Evolutionary conservation across 805 yeast species (phyloP).

Genomic region (Suhomyces pyralidae): DNA sequence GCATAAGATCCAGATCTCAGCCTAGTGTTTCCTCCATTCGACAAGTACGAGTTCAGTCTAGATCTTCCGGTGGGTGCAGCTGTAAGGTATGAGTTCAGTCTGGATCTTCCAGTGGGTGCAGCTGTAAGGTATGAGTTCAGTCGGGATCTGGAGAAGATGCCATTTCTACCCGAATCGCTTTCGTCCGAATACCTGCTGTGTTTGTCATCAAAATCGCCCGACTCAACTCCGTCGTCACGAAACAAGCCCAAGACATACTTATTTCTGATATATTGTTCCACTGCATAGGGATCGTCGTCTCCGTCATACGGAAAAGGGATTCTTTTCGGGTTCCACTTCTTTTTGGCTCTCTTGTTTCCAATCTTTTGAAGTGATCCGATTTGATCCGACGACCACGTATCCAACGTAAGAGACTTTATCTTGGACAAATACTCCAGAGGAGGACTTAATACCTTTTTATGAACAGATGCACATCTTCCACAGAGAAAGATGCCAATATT

Average conservation of each 20-base stretch:
- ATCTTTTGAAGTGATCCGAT: constrained; percentile 41
- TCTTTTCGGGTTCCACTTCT: constrained; percentile 64
- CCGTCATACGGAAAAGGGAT: constrained; percentile 74
- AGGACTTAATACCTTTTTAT: constrained; percentile 57
- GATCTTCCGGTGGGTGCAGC: not conserved
- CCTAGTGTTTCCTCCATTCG: constrained; percentile 12
- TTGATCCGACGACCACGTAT: constrained; percentile 62
- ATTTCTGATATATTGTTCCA: constrained; percentile 59
- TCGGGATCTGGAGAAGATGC: constrained; percentile 8
- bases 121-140: constrained; percentile 7
- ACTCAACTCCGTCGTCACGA: constrained; percentile 37
- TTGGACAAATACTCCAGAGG: constrained; percentile 47
- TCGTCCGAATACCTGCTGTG: constrained; percentile 21
- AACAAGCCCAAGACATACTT: constrained; percentile 68
- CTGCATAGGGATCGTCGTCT: constrained; percentile 56
- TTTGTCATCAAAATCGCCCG: constrained; percentile 34
- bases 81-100: constrained; percentile 9
- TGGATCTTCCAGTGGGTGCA: constrained; percentile 1
- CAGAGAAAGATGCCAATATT: constrained; percentile 70
- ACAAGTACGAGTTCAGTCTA: constrained; percentile 12
- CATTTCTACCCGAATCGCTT: constrained; percentile 8
- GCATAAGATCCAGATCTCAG: constrained; percentile 8
- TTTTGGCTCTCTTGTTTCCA: constrained; percentile 63
- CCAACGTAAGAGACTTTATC: constrained; percentile 72
- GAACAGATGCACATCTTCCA: constrained; percentile 81